phyloP scores from a whole-genome alignment of 176 grass and related monocot genomes.

The Raddia guianensis region DNA sequence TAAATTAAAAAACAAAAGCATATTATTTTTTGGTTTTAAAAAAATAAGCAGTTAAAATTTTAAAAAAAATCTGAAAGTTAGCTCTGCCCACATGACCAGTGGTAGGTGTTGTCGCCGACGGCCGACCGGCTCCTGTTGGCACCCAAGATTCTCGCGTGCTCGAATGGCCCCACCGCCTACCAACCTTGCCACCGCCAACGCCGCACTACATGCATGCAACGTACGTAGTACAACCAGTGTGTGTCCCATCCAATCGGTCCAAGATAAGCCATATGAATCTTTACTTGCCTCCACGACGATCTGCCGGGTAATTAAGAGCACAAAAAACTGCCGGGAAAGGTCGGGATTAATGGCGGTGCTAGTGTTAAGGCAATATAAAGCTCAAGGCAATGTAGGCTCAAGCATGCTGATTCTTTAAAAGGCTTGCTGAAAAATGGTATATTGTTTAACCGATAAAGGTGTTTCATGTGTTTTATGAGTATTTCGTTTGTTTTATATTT shows the following conservation, averaged over 20 bases:
- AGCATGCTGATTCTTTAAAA: too few relatives aligned
- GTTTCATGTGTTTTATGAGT: too few relatives aligned
- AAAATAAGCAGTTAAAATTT: too few relatives aligned
- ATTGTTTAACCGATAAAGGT: too few relatives aligned
- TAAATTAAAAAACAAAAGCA: too few relatives aligned
- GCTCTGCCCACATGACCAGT: constrained; percentile 1
- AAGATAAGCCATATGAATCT: not conserved
- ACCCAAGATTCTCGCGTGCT: not conserved
- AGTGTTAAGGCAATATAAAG: too few relatives aligned
- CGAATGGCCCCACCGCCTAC: not conserved
- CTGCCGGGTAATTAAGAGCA: not conserved
- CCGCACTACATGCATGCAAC: not conserved
- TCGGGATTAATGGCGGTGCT: not conserved
- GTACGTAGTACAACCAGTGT: not conserved
- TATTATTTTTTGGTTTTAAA: too few relatives aligned
- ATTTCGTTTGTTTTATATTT: too few relatives aligned
- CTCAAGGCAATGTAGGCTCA: too few relatives aligned
- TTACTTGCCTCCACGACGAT: constrained; percentile 8
- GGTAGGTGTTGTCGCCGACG: not conserved
- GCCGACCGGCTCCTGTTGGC: not conserved
- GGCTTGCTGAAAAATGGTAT: too few relatives aligned
- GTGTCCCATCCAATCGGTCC: constrained; percentile 17
- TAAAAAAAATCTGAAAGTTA: too few relatives aligned
- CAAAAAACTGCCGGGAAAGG: not conserved
- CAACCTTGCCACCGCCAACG: not conserved